A percentile compares a stretch with the other conserved stretches of the same genome.
Conservation (phyloP, 2,329 filamentous ascomycete species). For the Diaporthe australafricana region DNA sequence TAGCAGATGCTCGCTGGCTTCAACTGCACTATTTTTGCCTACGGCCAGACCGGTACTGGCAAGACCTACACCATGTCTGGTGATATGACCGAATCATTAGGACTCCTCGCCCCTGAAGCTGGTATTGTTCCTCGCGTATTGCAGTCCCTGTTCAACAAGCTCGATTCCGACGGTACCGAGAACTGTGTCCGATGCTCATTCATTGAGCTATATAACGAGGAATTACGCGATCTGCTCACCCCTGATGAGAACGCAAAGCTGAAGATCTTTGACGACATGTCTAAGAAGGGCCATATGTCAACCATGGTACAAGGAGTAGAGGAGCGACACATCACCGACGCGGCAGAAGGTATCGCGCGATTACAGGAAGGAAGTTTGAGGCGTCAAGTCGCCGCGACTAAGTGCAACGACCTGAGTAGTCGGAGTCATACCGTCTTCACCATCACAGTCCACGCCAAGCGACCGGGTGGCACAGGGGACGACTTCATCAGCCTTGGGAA, state of each 20-base stretch:
- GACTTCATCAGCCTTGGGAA: slow-evolving; percentile 93
- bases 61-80: slow-evolving; percentile 99
- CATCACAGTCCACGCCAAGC: slow-evolving; percentile 90
- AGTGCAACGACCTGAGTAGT: slow-evolving; percentile 98
- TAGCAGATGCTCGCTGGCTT: slow-evolving; percentile 88
- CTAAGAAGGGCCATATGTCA: slow-evolving; percentile 83
- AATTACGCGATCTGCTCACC: slow-evolving; percentile 89
- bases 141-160: slow-evolving; percentile 85
- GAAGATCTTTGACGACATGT: slow-evolving; percentile 94
- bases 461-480: slow-evolving; percentile 83
- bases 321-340: slow-evolving; percentile 90
- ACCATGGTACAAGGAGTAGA: slow-evolving; percentile 98
- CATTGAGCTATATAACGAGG: slow-evolving; percentile 98
- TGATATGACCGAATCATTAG: slow-evolving; percentile 89
- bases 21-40: slow-evolving; percentile 99
- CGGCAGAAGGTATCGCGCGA: slow-evolving; percentile 86
- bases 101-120: slow-evolving; percentile 88
- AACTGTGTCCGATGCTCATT: slow-evolving; percentile 97
- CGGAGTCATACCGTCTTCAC: slow-evolving; percentile 98
- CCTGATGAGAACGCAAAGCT: slow-evolving; percentile 85
- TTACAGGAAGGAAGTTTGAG: slow-evolving; percentile 91
- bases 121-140: slow-evolving; percentile 95
- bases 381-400: slow-evolving; percentile 98
- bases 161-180: slow-evolving; percentile 83
- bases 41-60: slow-evolving; percentile 96